Percentiles rank a stretch among this genome's conserved stretches.
phyloP scores from a whole-genome alignment of 257 asterid genomes.

The Parsonsia alboflavescens region DNA sequence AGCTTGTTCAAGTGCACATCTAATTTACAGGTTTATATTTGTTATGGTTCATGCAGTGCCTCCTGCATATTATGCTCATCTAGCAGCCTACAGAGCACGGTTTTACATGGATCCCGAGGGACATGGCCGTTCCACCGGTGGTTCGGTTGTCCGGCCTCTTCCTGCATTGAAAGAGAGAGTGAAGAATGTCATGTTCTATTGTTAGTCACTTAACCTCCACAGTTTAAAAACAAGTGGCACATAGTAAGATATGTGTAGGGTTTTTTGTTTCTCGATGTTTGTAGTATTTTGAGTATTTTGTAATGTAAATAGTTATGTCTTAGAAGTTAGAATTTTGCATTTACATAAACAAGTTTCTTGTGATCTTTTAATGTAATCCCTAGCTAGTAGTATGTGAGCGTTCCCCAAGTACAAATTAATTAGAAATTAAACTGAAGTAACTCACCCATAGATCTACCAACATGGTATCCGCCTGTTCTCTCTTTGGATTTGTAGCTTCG shows the following conservation, averaged over 20 bases:
- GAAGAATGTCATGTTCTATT: slow-evolving; percentile 32
- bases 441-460: no score
- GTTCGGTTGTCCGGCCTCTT: slow-evolving; percentile 23
- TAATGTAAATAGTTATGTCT: slow-evolving; percentile 12
- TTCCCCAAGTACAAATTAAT: no score
- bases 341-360: not conserved
- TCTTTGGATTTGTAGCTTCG: no score
- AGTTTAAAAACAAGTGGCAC: not conserved
- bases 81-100: slow-evolving; percentile 30
- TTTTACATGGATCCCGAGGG: slow-evolving; percentile 30
- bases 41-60: slow-evolving; percentile 25
- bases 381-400: not conserved
- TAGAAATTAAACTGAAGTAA: no score
- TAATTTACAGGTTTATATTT: not conserved
- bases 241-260: not conserved
- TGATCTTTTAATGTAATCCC: not conserved
- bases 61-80: slow-evolving; percentile 34
- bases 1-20: not conserved
- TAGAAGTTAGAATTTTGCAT: slow-evolving; percentile 4
- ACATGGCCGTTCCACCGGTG: not conserved
- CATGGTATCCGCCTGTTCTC: no score
- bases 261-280: not conserved
- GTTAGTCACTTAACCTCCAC: slow-evolving; percentile 1
- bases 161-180: slow-evolving; percentile 29
- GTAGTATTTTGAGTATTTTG: slow-evolving; percentile 6